Percentiles rank a stretch among this genome's conserved stretches.
Conservation (phyloP, 2,329 filamentous ascomycete species). For the Rhinocladiella similis region DNA sequence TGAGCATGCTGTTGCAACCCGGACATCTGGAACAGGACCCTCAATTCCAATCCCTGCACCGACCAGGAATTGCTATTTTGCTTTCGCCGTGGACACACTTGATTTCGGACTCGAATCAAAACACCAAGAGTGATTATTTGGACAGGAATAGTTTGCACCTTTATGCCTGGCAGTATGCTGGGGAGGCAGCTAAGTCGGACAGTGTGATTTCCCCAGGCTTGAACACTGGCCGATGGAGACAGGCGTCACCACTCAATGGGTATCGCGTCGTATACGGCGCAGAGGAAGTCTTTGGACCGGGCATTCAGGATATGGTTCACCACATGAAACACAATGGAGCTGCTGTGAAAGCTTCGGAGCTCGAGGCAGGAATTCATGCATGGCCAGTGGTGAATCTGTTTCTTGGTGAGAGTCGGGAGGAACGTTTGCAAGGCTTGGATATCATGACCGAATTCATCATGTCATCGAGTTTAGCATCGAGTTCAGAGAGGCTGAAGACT, state of each 20-base stretch:
- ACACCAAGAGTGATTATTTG: slow-evolving; percentile 75
- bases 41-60: slow-evolving; percentile 22
- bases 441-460: slow-evolving; percentile 27
- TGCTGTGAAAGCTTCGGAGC: slow-evolving; percentile 58
- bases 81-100: slow-evolving; percentile 82
- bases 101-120: slow-evolving; percentile 64
- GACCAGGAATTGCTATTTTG: slow-evolving; percentile 65
- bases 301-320: slow-evolving; percentile 62
- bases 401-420: slow-evolving; percentile 48
- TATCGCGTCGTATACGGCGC: slow-evolving; percentile 71
- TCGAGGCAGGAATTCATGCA: slow-evolving; percentile 71
- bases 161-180: slow-evolving; percentile 71
- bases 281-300: slow-evolving; percentile 75
- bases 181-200: slow-evolving; percentile 53
- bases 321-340: slow-evolving; percentile 55
- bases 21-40: slow-evolving; percentile 41
- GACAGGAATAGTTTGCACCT: slow-evolving; percentile 64
- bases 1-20: slow-evolving; percentile 70
- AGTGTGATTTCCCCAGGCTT: slow-evolving; percentile 65
- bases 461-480: slow-evolving; percentile 21
- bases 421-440: slow-evolving; percentile 49
- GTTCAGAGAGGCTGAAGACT: slow-evolving; percentile 1
- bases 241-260: slow-evolving; percentile 65
- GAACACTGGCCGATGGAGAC: slow-evolving; percentile 65
- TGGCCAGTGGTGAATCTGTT: slow-evolving; percentile 74